Percentiles rank a stretch among this genome's conserved stretches.
phyloP scores from a whole-genome alignment of 257 asterid species.

The Forsythia suspensa region DNA sequence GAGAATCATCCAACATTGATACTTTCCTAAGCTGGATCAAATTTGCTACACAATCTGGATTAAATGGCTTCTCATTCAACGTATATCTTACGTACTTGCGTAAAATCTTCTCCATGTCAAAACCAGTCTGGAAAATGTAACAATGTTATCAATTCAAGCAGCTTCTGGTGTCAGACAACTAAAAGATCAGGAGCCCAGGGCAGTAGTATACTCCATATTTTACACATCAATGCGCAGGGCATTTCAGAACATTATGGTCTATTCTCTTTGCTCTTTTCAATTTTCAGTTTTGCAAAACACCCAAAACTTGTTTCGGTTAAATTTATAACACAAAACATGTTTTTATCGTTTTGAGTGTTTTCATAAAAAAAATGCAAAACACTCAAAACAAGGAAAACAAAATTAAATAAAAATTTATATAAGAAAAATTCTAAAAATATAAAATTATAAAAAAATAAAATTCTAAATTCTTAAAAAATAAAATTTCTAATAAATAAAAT shows the following conservation, averaged over 20 bases:
- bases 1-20: slow-evolving; percentile 69
- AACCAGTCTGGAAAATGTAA: slow-evolving; percentile 75
- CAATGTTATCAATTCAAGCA: slow-evolving; percentile 26
- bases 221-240: not conserved
- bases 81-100: slow-evolving; percentile 87
- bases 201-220: slow-evolving; percentile 1
- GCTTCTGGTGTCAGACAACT: slow-evolving; percentile 9
- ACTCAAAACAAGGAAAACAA: too few relatives aligned
- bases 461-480: too few relatives aligned
- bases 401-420: too few relatives aligned
- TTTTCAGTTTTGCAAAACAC: too few relatives aligned
- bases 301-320: too few relatives aligned
- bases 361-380: too few relatives aligned
- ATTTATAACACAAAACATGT: too few relatives aligned
- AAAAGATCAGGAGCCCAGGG: not conserved
- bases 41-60: slow-evolving; percentile 68
- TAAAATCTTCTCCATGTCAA: slow-evolving; percentile 74
- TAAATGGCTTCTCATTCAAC: slow-evolving; percentile 92
- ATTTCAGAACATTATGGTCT: not conserved
- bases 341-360: too few relatives aligned
- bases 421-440: too few relatives aligned
- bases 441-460: too few relatives aligned
- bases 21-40: slow-evolving; percentile 83
- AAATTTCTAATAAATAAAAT: too few relatives aligned
- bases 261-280: too few relatives aligned